Evolutionary conservation across 2,329 filamentous ascomycete genomes (phyloP).

Genomic region (Colletotrichum sp.): DNA sequence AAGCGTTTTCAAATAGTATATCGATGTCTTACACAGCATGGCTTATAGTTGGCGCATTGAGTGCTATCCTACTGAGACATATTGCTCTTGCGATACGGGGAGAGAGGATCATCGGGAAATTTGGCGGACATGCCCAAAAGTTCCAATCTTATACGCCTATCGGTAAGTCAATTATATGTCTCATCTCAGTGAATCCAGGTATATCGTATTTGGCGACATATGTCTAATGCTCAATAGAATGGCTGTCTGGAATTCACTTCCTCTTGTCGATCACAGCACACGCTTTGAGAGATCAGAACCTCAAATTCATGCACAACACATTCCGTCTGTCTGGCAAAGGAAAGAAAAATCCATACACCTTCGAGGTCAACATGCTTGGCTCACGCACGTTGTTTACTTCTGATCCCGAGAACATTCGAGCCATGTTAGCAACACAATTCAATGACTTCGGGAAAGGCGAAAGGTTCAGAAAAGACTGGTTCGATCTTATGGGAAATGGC

Average conservation of each 20-base stretch:
- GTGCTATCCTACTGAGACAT: not conserved
- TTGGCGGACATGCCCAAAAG: not conserved
- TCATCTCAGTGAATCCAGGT: no score
- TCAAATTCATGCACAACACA: not conserved
- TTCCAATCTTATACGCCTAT: not conserved
- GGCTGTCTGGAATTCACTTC: not conserved
- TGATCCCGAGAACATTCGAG: constrained; percentile 55
- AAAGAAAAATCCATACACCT: not conserved
- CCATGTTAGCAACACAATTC: constrained; percentile 56
- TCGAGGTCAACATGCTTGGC: not conserved
- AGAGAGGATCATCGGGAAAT: not conserved
- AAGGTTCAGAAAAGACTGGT: constrained; percentile 43
- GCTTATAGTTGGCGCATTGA: not conserved
- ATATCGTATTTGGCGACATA: not conserved
- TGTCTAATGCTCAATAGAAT: not conserved
- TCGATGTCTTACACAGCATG: not conserved
- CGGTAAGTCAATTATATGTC: not conserved
- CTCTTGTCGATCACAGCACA: not conserved
- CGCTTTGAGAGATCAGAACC: not conserved
- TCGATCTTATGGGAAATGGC: constrained; percentile 56
- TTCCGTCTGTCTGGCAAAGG: not conserved
- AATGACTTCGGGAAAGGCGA: constrained; percentile 54
- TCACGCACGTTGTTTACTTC: constrained; percentile 43
- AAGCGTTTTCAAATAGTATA: not conserved
- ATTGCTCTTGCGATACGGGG: not conserved